Evolutionary conservation across 352 stramenopile genomes (phyloP), one percentile per base, ranked within the genome.

Genomic region (Phytopythium delawarense): DNA sequence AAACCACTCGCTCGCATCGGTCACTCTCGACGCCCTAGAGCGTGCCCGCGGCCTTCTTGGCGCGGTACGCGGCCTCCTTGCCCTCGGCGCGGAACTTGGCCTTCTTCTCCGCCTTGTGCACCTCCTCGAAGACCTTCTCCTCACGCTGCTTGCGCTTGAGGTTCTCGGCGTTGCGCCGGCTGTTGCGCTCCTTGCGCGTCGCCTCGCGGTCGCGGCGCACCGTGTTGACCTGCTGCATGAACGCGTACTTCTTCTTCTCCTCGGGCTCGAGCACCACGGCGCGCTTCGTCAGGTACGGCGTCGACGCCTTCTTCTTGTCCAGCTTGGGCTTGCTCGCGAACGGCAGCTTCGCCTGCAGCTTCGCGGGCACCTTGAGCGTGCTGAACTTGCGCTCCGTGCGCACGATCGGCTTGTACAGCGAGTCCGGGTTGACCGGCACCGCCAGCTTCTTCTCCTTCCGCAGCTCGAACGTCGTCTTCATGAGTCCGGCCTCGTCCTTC

Each of bases 341-440:
- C 57, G 98, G 98, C 52, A 99, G 74, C 9, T 71, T 74, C n/a
- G 84, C 83, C 78, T 99, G 96, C n/a, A 99, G 83, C 61, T 97
- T 98, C 75, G 98, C 98, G 0, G 97, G 95, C 50, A 99, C 88
- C 59, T 90, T 89, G n/a, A 99, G 74, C 39, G 88, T 61, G 48
- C 94, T 95, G 70, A 99, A 99, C 56, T 90, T 88, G 13, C 92
- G 87, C 57, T 91, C 81, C 32, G 83, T 85, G n/a, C 98, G 91
- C 49, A 98, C 83, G 56, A 99, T 98, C 12, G 97, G 96, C 78
- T 99, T 99, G 82, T 99, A 99, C 16, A 99, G 85, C 37, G 94
- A 99, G 75, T 99, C 96, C 25, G 91, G 88, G 71, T 99, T 99
- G 23, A 99, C 91, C 18, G 97, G 95, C 45, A 99, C 96, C 0